These are phyloP conservation scores for Pleurotus pulmonarius DNA, from an alignment of 768 basidiomycete species.

Conservation along the genomic window DNA sequence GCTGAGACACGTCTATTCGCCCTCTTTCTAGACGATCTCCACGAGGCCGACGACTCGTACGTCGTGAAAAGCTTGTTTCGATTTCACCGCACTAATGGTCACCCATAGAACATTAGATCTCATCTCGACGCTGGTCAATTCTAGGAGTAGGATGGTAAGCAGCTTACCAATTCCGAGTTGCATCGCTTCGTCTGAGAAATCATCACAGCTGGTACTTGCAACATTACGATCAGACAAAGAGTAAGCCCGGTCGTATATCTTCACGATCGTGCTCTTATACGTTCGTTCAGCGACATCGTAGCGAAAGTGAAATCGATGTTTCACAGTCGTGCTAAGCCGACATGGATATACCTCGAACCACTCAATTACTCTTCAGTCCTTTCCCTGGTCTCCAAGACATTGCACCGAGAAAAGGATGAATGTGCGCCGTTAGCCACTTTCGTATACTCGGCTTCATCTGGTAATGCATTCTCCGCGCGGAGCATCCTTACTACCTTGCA, in stretches of 20 bases:
- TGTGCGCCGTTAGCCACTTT: constrained; percentile 50
- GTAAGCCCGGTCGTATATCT: constrained; percentile 28
- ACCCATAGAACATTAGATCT: constrained; percentile 58
- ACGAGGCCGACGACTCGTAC: constrained; percentile 71
- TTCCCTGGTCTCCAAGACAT: constrained; percentile 56
- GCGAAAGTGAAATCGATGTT: constrained; percentile 57
- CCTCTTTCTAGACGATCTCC: constrained; percentile 69
- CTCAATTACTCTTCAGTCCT: constrained; percentile 54
- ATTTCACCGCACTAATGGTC: background rate
- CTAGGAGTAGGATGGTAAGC: constrained; percentile 60
- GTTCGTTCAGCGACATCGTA: constrained; percentile 33
- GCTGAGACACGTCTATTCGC: constrained; percentile 70
- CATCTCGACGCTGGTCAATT: constrained; percentile 59
- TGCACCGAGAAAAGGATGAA: constrained; percentile 57
- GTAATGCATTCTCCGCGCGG: constrained; percentile 69
- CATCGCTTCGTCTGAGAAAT: constrained; percentile 6
- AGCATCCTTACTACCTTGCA: constrained; percentile 63
- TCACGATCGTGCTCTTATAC: background rate
- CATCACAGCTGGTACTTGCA: constrained; percentile 54
- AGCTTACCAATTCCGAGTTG: background rate
- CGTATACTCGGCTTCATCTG: constrained; percentile 53
- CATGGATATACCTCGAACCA: constrained; percentile 67
- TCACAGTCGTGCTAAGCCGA: constrained; percentile 49
- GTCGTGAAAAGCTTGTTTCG: constrained; percentile 2
- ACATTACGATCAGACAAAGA: constrained; percentile 55